Evolutionary conservation across 2,329 filamentous ascomycete species (phyloP).

Genomic region (Verticillium zaregamsianum): DNA sequence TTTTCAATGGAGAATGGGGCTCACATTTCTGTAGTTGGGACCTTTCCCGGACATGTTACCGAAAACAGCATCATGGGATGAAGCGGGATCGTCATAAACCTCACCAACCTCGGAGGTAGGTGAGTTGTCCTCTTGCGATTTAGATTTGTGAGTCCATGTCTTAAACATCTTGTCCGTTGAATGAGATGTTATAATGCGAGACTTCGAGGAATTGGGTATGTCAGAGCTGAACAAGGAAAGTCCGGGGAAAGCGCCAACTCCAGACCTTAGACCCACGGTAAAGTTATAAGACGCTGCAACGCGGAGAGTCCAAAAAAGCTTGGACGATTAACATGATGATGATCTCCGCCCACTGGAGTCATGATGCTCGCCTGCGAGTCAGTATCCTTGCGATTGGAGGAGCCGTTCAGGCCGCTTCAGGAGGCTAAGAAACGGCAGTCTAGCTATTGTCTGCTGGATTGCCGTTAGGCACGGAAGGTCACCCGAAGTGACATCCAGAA

Average conservation of each 20-base stretch:
- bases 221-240: background rate
- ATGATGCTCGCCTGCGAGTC: background rate
- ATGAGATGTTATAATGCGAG: background rate
- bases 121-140: background rate
- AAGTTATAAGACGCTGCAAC: background rate
- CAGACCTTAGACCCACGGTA: background rate
- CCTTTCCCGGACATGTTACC: conserved; percentile 23
- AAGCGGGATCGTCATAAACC: conserved; percentile 2
- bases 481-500: background rate
- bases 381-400: background rate
- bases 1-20: background rate
- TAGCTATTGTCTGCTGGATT: background rate
- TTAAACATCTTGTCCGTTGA: background rate
- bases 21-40: conserved; percentile 25
- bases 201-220: background rate
- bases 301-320: background rate
- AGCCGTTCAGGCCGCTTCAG: background rate
- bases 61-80: conserved; percentile 23
- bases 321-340: background rate
- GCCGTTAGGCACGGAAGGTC: background rate
- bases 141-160: background rate
- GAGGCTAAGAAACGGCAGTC: background rate
- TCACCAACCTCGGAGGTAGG: conserved; percentile 6
- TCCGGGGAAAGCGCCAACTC: background rate
- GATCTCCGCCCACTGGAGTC: background rate